Percentiles rank a stretch among this genome's conserved stretches.
These are phyloP conservation scores for Vachellia pachyceras DNA, from an alignment of 306 rosid genomes.

Conservation along the genomic window DNA sequence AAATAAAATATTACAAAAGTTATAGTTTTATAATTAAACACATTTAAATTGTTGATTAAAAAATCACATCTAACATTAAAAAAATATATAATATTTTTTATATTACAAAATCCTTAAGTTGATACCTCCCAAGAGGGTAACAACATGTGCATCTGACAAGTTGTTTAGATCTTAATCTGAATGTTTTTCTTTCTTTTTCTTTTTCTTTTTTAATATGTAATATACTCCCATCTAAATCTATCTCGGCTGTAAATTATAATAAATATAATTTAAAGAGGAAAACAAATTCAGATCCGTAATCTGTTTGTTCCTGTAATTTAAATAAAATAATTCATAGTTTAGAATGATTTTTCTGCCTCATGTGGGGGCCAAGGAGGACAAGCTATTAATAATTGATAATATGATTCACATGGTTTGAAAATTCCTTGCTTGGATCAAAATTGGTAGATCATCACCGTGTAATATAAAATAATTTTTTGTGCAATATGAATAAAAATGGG, in stretches of 20 bases:
- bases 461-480: background rate
- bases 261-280: background rate
- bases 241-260: background rate
- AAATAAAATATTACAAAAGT: no score
- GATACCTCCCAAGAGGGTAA: background rate
- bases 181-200: background rate
- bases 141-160: background rate
- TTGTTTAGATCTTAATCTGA: slow-evolving; percentile 7
- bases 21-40: background rate
- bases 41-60: background rate
- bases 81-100: background rate
- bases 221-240: background rate
- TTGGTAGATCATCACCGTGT: no score
- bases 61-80: background rate
- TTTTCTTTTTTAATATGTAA: background rate
- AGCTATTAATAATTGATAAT: background rate
- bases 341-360: slow-evolving; percentile 7
- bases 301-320: background rate
- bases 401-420: background rate
- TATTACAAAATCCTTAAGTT: background rate
- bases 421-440: background rate
- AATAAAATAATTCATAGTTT: background rate
- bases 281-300: background rate
- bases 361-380: no score
- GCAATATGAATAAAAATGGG: no score